phyloP scores from a whole-genome alignment of 2,329 filamentous ascomycete genomes.

The Dothideomycetes sp. region DNA sequence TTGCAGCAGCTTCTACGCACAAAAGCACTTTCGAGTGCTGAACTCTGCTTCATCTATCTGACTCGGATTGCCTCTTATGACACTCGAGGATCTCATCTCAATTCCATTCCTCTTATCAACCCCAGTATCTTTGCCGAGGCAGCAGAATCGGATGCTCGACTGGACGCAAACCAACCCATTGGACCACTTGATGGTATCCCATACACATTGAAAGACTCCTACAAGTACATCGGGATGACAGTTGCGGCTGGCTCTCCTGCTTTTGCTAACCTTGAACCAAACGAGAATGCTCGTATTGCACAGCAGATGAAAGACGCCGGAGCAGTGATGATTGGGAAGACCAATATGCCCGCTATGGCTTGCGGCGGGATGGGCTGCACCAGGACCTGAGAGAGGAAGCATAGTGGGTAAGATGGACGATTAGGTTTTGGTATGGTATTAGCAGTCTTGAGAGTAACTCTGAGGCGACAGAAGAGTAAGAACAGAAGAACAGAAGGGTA shows the following conservation, averaged over 20 bases:
- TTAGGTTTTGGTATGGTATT: too few relatives aligned
- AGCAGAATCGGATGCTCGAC: constrained; percentile 37
- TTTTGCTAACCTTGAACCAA: constrained; percentile 41
- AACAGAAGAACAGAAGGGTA: too few relatives aligned
- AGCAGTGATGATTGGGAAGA: constrained; percentile 44
- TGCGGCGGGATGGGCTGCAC: constrained; percentile 50
- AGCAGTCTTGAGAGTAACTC: too few relatives aligned
- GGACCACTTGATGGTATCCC: constrained; percentile 48
- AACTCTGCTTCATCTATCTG: constrained; percentile 38
- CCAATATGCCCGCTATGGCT: constrained; percentile 54
- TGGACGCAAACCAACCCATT: constrained; percentile 28
- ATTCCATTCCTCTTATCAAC: constrained; percentile 43
- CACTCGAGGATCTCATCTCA: constrained; percentile 32
- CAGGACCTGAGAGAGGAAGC: too few relatives aligned
- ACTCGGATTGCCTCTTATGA: constrained; percentile 42
- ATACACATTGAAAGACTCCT: constrained; percentile 50
- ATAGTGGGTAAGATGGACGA: too few relatives aligned
- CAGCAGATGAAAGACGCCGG: constrained; percentile 40
- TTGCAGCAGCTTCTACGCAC: too few relatives aligned
- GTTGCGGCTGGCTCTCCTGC: constrained; percentile 48
- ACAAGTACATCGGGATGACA: constrained; percentile 45
- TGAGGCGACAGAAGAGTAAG: too few relatives aligned
- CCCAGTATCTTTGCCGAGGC: constrained; percentile 39
- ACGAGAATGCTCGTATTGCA: constrained; percentile 45
- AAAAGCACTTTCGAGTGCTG: too few relatives aligned